Conservation (phyloP, 768 basidiomycete species). For the Pisolithus tinctorius region DNA sequence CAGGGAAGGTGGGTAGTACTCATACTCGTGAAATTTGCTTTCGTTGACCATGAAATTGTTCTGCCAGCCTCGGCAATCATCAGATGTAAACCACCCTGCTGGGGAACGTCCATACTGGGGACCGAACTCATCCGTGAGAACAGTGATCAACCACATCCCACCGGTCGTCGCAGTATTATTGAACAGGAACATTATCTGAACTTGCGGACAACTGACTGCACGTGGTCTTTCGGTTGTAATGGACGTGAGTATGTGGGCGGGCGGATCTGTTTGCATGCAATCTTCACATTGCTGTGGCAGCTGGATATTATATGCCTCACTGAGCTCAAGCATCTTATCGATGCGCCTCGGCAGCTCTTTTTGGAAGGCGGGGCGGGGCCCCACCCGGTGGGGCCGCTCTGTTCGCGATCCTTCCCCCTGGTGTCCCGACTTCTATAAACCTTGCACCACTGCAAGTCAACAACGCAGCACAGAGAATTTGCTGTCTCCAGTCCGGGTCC, state of each 20-base stretch:
- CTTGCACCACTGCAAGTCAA: background rate
- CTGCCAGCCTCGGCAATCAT: background rate
- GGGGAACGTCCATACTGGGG: background rate
- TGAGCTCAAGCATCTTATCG: constrained; percentile 20
- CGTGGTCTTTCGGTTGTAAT: too few species aligned
- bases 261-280: background rate
- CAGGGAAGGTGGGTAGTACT: background rate
- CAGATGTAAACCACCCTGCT: background rate
- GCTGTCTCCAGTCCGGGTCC: background rate
- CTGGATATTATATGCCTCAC: constrained; percentile 5
- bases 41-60: too few species aligned
- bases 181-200: too few species aligned
- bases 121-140: background rate
- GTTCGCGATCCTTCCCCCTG: constrained; percentile 7
- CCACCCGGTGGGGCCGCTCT: constrained; percentile 5
- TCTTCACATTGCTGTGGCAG: background rate
- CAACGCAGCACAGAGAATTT: background rate
- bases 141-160: too few species aligned
- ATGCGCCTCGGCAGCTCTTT: constrained; percentile 20
- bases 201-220: too few species aligned
- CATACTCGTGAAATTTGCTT: background rate
- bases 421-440: background rate
- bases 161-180: too few species aligned
- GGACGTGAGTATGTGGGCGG: too few species aligned
- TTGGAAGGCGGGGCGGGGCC: constrained; percentile 6